A percentile compares a stretch with the other conserved stretches of the same genome.
These are phyloP conservation scores for Macadamia integrifolia DNA, from an alignment of 164 flowering plant genomes.

Conservation along the genomic window DNA sequence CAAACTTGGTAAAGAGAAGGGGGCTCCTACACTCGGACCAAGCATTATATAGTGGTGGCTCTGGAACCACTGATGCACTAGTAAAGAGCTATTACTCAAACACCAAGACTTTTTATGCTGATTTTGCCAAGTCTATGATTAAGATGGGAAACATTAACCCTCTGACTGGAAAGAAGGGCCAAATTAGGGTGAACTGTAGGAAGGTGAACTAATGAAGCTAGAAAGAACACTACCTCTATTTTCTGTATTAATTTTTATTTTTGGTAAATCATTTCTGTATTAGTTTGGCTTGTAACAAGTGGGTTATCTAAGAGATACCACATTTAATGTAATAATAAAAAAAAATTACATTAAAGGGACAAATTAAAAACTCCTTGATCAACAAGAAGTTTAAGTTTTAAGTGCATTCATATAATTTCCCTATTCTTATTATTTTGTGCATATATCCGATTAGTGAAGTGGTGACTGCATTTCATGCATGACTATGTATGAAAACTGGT, in stretches of 20 bases:
- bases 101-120: conserved; percentile 3
- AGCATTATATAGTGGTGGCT: conserved; percentile 16
- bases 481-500: too few species aligned
- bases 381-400: too few species aligned
- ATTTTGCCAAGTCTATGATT: conserved; percentile 14
- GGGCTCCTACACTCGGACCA: conserved; percentile 22
- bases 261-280: background rate
- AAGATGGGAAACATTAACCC: conserved; percentile 22
- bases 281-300: background rate
- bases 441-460: too few species aligned
- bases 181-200: conserved; percentile 17
- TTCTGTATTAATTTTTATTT: too few species aligned
- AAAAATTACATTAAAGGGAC: too few species aligned
- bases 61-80: conserved; percentile 1
- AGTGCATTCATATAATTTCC: too few species aligned
- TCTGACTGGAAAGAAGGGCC: conserved; percentile 8
- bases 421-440: too few species aligned
- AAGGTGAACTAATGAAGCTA: conserved; percentile 4
- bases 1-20: conserved; percentile 5
- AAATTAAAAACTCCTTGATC: too few species aligned
- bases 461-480: too few species aligned
- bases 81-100: conserved; percentile 11
- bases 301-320: background rate
- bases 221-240: background rate
- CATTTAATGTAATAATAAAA: too few species aligned